Percentiles rank a stretch among this genome's conserved stretches.
Evolutionary conservation across 179 eudicot genomes (phyloP).

Genomic region (Corrigiola litoralis): DNA sequence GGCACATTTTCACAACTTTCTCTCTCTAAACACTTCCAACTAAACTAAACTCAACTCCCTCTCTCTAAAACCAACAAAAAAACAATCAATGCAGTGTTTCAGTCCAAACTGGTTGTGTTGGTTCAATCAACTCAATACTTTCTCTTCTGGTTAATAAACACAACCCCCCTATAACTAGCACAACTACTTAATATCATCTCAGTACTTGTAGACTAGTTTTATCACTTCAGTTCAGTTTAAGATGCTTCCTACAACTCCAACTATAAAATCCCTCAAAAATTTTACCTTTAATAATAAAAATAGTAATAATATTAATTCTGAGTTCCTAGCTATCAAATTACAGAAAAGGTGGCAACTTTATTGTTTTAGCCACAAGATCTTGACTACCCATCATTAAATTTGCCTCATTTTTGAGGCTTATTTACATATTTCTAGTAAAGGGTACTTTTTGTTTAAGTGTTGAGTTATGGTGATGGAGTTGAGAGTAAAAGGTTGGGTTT

Average conservation of each 20-base stretch:
- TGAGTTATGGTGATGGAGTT: slow-evolving; percentile 8
- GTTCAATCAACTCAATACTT: slow-evolving; percentile 25
- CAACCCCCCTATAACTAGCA: neutral
- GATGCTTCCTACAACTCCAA: neutral
- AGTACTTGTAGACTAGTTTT: neutral
- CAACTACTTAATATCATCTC: neutral
- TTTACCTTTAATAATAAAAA: too few species aligned
- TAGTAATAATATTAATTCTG: too few species aligned
- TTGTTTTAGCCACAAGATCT: slow-evolving; percentile 19
- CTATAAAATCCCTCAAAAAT: neutral
- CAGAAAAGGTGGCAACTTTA: slow-evolving; percentile 6
- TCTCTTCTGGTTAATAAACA: slow-evolving; percentile 11
- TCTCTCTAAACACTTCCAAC: neutral
- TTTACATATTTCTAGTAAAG: neutral
- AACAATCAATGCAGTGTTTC: slow-evolving; percentile 28
- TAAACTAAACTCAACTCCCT: slow-evolving; percentile 1
- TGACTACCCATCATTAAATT: slow-evolving; percentile 13
- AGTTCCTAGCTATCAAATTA: slow-evolving; percentile 12
- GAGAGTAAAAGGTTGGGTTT: slow-evolving; percentile 10
- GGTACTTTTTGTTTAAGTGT: neutral
- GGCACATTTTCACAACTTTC: slow-evolving; percentile 5
- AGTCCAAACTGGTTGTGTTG: neutral
- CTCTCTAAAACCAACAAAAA: slow-evolving; percentile 25
- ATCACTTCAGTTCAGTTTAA: too few species aligned
- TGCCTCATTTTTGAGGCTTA: neutral